These are phyloP conservation scores for Globisporangium spinosum DNA, from an alignment of 352 stramenopile genomes.

Conservation along the genomic window DNA sequence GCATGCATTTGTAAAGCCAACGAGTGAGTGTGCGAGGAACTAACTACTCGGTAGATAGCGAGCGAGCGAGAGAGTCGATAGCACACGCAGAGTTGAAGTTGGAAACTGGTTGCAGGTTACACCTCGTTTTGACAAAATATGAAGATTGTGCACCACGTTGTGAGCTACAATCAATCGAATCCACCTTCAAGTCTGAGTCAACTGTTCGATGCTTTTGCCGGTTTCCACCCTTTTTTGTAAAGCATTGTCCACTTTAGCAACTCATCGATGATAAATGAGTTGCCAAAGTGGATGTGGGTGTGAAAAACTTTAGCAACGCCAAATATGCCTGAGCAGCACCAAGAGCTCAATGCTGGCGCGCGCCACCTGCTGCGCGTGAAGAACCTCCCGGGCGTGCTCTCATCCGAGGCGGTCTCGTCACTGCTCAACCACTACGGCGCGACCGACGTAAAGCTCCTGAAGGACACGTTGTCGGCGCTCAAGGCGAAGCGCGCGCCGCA, in stretches of 20 bases:
- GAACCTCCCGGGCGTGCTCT: conserved; percentile 58
- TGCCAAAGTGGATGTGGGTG: too few species aligned
- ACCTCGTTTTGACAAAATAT: neutral
- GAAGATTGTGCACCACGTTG: neutral
- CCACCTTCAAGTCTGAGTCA: neutral
- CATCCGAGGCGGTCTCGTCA: conserved; percentile 44
- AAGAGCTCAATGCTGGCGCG: neutral
- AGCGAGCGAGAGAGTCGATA: conserved; percentile 10
- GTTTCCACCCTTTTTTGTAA: neutral
- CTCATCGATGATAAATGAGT: too few species aligned
- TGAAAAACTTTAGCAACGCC: too few species aligned
- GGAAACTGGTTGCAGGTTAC: neutral
- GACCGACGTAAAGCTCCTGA: conserved; percentile 37
- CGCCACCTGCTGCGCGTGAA: conserved; percentile 40
- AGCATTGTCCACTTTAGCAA: too few species aligned
- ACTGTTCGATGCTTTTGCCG: neutral
- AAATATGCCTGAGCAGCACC: neutral
- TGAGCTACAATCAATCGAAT: neutral
- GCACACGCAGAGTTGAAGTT: neutral
- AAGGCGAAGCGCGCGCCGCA: conserved; percentile 24
- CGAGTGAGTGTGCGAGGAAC: neutral
- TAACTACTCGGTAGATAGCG: neutral
- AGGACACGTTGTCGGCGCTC: conserved; percentile 25
- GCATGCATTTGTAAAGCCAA: neutral
- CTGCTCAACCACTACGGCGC: conserved; percentile 65